These are phyloP conservation scores for Boletus reticuloceps DNA, from an alignment of 768 basidiomycete genomes.

Conservation along the genomic window DNA sequence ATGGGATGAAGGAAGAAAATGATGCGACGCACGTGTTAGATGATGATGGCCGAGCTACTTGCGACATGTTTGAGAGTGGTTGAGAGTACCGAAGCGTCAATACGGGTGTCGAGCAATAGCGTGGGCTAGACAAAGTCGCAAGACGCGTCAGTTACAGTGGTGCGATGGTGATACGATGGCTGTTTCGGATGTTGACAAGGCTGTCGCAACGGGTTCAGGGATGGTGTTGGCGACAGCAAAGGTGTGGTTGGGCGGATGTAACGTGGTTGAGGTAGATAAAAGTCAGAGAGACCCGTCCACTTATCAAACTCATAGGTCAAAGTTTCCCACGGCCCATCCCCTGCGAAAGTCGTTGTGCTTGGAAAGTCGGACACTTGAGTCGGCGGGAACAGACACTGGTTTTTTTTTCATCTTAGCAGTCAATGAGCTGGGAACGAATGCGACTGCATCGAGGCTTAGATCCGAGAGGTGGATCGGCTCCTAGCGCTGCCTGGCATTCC, in stretches of 20 bases:
- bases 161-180: slow-evolving; percentile 15
- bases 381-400: too few species aligned
- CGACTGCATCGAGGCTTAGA: too few species aligned
- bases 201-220: slow-evolving; percentile 10
- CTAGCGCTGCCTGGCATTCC: too few species aligned
- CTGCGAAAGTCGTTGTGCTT: neutral
- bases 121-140: slow-evolving; percentile 17
- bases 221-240: slow-evolving; percentile 13
- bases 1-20: neutral
- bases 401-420: too few species aligned
- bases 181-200: slow-evolving; percentile 12
- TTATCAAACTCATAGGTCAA: slow-evolving; percentile 26
- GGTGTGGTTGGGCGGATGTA: slow-evolving; percentile 8
- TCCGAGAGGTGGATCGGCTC: too few species aligned
- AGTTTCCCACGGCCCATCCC: slow-evolving; percentile 25
- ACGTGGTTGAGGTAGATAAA: slow-evolving; percentile 22
- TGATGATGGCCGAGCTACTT: slow-evolving; percentile 32
- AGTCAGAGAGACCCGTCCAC: slow-evolving; percentile 23
- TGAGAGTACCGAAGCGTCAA: slow-evolving; percentile 7
- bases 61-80: slow-evolving; percentile 26
- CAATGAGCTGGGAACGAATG: too few species aligned
- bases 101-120: slow-evolving; percentile 12
- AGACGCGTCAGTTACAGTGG: slow-evolving; percentile 18
- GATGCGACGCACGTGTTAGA: slow-evolving; percentile 25
- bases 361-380: too few species aligned